Base-by-base conservation (phyloP, 495 filamentous ascomycete genomes). In the Corynascus novoguineensis region DNA sequence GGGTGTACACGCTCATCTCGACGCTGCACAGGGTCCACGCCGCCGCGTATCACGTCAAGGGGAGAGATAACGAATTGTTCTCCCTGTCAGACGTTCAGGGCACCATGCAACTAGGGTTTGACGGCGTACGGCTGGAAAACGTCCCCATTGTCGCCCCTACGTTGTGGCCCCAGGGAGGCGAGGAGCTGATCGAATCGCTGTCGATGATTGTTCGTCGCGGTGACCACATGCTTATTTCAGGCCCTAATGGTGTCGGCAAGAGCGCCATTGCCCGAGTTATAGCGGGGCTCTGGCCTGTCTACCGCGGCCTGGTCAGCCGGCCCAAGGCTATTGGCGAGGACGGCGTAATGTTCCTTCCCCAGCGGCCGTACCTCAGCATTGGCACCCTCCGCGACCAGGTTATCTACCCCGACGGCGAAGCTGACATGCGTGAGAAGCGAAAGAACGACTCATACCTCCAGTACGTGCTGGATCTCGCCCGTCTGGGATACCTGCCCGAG, bases 351-450 rank as follows among this genome's bases (percentile, higher is more conserved):
- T 96, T 97, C 76, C 83, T 97, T 38, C 92, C 95, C 1, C 95
- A 99, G 68, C 81, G 92, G 12, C 90, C 92, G 0, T 99, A 99
- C 66, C 81, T 97, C 19, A 90, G 86, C 67, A 86, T 92, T 35
- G 95, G 95, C n/a, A 99, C 95, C 4, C 78, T 99, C 8, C 83
- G 92, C 8, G 95, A 99, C 60, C 95, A 99, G 70, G 91, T 99
- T 57, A 96, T 97, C 70, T 99, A 99, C 59, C 95, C 95, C 2
- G 92, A 97, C 62, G 91, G 87, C 11, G 92, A 91, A 68, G 78
- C 92, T 21, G 95, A 97, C 58, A 97, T 97, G 93, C 86, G 83
- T 11, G 88, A 89, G 32, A 84, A 83, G 41, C 84, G 86, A 5
- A 82, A 87, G 58, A 79, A 76, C 15, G 95, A 99, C 63, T 70